Conservation (phyloP, 2,329 filamentous ascomycete species). For the Botrytis squamosa region DNA sequence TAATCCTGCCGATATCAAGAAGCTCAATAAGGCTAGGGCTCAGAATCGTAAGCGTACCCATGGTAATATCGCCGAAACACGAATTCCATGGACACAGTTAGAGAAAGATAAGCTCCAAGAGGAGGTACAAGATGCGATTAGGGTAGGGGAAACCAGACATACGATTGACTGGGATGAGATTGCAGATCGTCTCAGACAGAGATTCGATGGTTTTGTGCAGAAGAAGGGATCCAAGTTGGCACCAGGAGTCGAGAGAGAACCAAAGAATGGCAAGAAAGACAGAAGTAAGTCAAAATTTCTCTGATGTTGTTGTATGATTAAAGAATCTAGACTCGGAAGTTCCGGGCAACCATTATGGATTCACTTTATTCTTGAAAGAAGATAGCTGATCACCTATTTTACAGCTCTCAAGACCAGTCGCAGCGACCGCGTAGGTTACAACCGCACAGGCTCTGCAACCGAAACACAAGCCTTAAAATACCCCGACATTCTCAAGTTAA, state of each 20-base stretch:
- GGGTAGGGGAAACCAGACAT: neutral
- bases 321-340: neutral
- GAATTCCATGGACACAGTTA: constrained; percentile 12
- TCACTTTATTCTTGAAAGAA: neutral
- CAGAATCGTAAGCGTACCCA: constrained; percentile 1
- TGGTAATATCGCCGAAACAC: constrained; percentile 5
- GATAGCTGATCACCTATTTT: neutral
- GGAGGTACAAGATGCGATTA: constrained; percentile 7
- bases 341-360: neutral
- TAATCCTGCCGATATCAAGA: neutral
- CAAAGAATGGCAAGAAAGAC: neutral
- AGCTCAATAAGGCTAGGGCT: constrained; percentile 3
- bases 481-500: neutral
- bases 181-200: neutral
- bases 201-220: neutral
- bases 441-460: neutral
- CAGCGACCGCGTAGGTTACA: neutral
- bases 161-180: constrained; percentile 8
- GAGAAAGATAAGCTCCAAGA: constrained; percentile 1
- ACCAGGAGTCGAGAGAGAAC: neutral
- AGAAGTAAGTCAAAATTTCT: neutral
- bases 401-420: constrained; percentile 11
- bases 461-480: constrained; percentile 13
- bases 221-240: constrained; percentile 6
- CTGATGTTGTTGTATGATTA: neutral